A percentile compares a stretch with the other conserved stretches of the same genome.
Evolutionary conservation across 495 filamentous ascomycete genomes (phyloP).

Genomic region (Neurospora sp.): DNA sequence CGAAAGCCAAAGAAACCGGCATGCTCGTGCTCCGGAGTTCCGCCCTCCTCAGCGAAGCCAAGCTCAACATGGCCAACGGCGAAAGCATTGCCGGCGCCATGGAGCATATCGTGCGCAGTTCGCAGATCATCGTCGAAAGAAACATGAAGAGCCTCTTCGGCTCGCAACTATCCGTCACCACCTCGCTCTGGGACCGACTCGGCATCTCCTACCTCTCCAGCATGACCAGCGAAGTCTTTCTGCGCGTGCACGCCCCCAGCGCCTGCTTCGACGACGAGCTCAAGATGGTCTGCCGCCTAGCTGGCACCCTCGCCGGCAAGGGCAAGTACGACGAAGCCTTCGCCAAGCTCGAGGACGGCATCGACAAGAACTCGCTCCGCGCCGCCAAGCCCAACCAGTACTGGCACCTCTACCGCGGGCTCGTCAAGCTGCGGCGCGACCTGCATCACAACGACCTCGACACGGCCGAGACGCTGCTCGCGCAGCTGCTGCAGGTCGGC

Average conservation of each 20-base stretch:
- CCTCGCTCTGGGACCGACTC: constrained; percentile 66
- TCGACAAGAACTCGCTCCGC: constrained; percentile 56
- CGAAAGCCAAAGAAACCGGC: constrained; percentile 77
- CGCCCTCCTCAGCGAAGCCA: constrained; percentile 77
- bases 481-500: constrained; percentile 41
- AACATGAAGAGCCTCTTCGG: constrained; percentile 64
- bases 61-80: constrained; percentile 61
- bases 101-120: constrained; percentile 70
- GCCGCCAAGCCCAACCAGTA: constrained; percentile 71
- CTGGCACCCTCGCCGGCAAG: constrained; percentile 33
- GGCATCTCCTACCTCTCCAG: constrained; percentile 57
- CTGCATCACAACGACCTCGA: constrained; percentile 62
- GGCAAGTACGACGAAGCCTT: constrained; percentile 68
- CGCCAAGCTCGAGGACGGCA: constrained; percentile 47
- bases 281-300: constrained; percentile 42
- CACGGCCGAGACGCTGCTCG: constrained; percentile 57
- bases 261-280: constrained; percentile 70
- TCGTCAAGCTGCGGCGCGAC: constrained; percentile 60
- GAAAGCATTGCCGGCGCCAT: constrained; percentile 69
- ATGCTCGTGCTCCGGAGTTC: constrained; percentile 84
- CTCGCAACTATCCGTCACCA: constrained; percentile 58
- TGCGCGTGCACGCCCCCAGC: constrained; percentile 55
- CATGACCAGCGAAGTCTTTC: constrained; percentile 63
- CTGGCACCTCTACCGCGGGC: constrained; percentile 62
- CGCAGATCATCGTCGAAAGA: constrained; percentile 69